Evolutionary conservation across 192 early-diverging fungal species (phyloP).

Genomic region (Backusella australiensis): DNA sequence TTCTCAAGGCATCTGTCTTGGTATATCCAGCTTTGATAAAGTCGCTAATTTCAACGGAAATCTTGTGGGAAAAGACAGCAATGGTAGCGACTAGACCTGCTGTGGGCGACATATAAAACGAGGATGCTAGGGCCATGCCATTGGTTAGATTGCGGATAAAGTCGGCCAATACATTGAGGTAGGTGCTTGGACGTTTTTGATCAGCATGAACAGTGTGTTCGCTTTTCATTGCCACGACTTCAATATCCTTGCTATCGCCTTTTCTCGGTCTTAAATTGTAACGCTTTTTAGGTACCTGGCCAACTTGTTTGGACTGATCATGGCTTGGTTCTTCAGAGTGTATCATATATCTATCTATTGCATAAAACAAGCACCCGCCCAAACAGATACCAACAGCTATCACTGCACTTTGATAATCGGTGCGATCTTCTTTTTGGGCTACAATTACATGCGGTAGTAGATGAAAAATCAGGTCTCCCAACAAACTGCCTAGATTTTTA

Average conservation of each 20-base stretch:
- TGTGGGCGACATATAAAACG: constrained; percentile 76
- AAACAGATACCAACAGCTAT: neutral
- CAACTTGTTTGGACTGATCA: neutral
- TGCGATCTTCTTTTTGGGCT: neutral
- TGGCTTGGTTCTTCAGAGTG: neutral
- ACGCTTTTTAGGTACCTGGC: neutral
- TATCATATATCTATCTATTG: neutral
- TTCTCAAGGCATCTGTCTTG: constrained; percentile 61
- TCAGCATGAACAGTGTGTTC: neutral
- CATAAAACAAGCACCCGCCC: neutral
- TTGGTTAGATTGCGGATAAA: constrained; percentile 83
- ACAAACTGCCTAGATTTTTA: neutral
- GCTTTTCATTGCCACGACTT: neutral
- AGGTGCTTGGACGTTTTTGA: constrained; percentile 41
- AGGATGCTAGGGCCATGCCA: constrained; percentile 77
- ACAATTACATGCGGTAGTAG: neutral
- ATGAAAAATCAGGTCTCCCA: neutral
- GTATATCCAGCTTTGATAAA: constrained; percentile 82
- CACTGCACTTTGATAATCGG: neutral
- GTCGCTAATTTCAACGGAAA: constrained; percentile 84
- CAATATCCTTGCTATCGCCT: neutral
- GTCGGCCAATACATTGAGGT: constrained; percentile 77
- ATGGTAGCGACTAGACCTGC: constrained; percentile 77
- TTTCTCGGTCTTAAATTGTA: neutral
- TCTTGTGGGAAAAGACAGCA: constrained; percentile 84